Percentiles rank a stretch among this genome's conserved stretches.
phyloP scores from a whole-genome alignment of 176 grass and related monocot species.

The Zoysia pacifica region DNA sequence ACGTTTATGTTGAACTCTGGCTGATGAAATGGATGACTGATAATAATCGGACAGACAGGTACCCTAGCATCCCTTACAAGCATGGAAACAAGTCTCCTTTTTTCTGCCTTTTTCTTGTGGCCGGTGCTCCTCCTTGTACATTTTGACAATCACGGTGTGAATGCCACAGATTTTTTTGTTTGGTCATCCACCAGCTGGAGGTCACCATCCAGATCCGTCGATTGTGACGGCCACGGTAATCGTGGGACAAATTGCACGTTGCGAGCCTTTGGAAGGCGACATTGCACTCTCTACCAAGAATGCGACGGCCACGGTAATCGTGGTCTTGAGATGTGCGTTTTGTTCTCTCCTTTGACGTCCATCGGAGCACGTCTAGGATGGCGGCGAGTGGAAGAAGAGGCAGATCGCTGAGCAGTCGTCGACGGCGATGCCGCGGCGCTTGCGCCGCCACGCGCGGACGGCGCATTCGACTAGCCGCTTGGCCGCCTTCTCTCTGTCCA shows the following conservation, averaged over 20 bases:
- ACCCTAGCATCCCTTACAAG: no score
- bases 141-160: constrained; percentile 22
- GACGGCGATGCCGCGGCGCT: constrained; percentile 65
- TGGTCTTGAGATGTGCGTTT: not conserved
- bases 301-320: not conserved
- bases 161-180: constrained; percentile 23
- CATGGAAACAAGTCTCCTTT: no score
- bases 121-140: constrained; percentile 25
- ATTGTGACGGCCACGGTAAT: constrained; percentile 27
- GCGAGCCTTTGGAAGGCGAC: constrained; percentile 18
- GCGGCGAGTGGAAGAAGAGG: constrained; percentile 72
- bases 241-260: constrained; percentile 31
- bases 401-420: constrained; percentile 98
- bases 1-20: no score
- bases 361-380: constrained; percentile 14
- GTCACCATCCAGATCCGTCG: constrained; percentile 3
- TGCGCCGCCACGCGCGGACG: constrained; percentile 60
- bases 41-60: no score
- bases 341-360: not conserved
- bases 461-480: constrained; percentile 81
- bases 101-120: constrained; percentile 2
- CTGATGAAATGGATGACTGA: no score
- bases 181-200: constrained; percentile 26
- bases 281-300: not conserved
- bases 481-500: constrained; percentile 62